Base-by-base conservation (phyloP, 1,284 basidiomycete genomes). In the Cryptococcus wingfieldii region DNA sequence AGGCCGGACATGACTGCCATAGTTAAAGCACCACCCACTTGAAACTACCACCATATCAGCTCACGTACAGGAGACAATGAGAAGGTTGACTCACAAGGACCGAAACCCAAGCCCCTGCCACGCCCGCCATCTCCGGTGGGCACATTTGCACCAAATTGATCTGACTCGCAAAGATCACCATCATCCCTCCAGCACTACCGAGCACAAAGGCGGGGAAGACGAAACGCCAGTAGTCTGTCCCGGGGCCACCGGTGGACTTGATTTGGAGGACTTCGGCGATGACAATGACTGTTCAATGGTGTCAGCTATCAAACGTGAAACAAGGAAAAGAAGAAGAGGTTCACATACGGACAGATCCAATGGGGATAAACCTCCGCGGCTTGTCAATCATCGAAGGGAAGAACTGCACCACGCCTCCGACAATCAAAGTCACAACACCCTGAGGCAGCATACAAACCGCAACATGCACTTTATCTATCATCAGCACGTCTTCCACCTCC, bases 1-100 rank as follows among this genome's bases (percentile, higher is more conserved):
- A 75, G 55, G 18, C 68, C 72, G 9, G 70, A 71, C 54, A 72
- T 69, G 2, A 74, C 67, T 23, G 70, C 68, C 28, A 75, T 58
- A 19, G 59, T 56, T 49, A 74, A 56, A 14, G 70, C 63, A 16
- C 64, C 67, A 4, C 66, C 69, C 23, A 70, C 54, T 53, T 71
- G 68, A 27, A 65, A 44, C 52, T 54, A 27, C 10, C 18, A 8
- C 9, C 18, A 16, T 12, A 18, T 23, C 18, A 31, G 31, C 19
- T 19, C 19, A 19, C 19, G 19, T 19, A 19, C 19, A 19, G 19
- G 19, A 19, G 1, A 31, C 31, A 31, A 31, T 7, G 42, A 34
- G 4, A 37, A 25, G n/a, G 2, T 23, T 7, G 31, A 49, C 28
- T 37, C 16, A 49, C 59, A 28, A 70, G 47, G 14, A 71, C 68